Percentiles rank a stretch among this genome's conserved stretches.
Conservation (phyloP, 345 rosid genomes). For the thale cress (Arabidopsis thaliana) region TAIR10.1 NC_003070.9:1345501-1346000, state of each 20-base stretch:
- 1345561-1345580: conserved; percentile 38
- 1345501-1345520: conserved; percentile 89
- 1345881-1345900: conserved; percentile 42
- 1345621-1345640: conserved; percentile 46
- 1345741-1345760: conserved; percentile 51
- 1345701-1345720: conserved; percentile 54
- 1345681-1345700: conserved; percentile 32
- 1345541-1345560: conserved; percentile 50
- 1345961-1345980: conserved; percentile 47
- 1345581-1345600: conserved; percentile 48
- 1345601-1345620: conserved; percentile 39
- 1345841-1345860: conserved; percentile 42
- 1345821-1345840: conserved; percentile 38
- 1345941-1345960: conserved; percentile 70
- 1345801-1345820: conserved; percentile 41
- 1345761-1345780: conserved; percentile 36
- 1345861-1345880: conserved; percentile 37
- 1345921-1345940: conserved; percentile 40
- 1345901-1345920: conserved; percentile 39
- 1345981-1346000: conserved; percentile 49
- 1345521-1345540: conserved; percentile 40
- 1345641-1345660: conserved; percentile 40
- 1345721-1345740: conserved; percentile 47
- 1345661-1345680: conserved; percentile 43
- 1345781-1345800: conserved; percentile 41